phyloP scores from a whole-genome alignment of 805 yeast genomes.

The Spathaspora boniae region DNA sequence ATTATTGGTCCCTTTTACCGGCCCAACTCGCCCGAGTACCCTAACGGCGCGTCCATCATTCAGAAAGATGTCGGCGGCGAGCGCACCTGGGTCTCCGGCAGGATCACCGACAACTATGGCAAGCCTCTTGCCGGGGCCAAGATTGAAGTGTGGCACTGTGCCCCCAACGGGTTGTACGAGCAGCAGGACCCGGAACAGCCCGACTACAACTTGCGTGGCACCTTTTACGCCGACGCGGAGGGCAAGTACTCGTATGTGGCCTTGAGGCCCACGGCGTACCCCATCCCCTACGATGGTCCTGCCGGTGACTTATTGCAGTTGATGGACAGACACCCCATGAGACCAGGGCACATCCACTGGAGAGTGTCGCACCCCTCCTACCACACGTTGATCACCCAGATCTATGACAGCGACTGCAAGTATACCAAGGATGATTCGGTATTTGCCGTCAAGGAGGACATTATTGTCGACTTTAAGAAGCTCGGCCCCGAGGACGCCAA shows the following conservation, averaged over 20 bases:
- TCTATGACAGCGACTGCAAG: conserved; percentile 20
- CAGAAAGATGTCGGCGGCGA: conserved; percentile 32
- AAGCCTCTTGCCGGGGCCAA: conserved; percentile 24
- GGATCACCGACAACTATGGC: conserved; percentile 23
- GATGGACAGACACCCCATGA: conserved; percentile 34
- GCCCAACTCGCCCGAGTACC: conserved; percentile 24
- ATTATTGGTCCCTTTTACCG: conserved; percentile 35
- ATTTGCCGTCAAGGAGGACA: conserved; percentile 31
- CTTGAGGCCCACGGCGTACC: conserved; percentile 31
- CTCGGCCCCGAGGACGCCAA: conserved; percentile 8
- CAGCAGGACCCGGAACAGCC: conserved; percentile 35
- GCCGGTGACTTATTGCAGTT: conserved; percentile 28
- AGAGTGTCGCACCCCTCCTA: conserved; percentile 21
- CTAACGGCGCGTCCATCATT: conserved; percentile 27
- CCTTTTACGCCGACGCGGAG: conserved; percentile 17
- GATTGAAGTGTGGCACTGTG: conserved; percentile 37
- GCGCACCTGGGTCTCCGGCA: conserved; percentile 21
- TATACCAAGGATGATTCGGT: conserved; percentile 27
- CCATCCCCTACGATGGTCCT: conserved; percentile 38
- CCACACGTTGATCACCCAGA: conserved; percentile 28
- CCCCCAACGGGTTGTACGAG: conserved; percentile 33
- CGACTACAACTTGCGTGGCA: conserved; percentile 30
- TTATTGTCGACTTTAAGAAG: conserved; percentile 18
- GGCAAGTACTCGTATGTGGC: conserved; percentile 23
- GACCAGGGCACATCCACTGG: conserved; percentile 24